These are phyloP conservation scores for Clarireedia monteithiana DNA, from an alignment of 2,329 filamentous ascomycete species.

Conservation along the genomic window DNA sequence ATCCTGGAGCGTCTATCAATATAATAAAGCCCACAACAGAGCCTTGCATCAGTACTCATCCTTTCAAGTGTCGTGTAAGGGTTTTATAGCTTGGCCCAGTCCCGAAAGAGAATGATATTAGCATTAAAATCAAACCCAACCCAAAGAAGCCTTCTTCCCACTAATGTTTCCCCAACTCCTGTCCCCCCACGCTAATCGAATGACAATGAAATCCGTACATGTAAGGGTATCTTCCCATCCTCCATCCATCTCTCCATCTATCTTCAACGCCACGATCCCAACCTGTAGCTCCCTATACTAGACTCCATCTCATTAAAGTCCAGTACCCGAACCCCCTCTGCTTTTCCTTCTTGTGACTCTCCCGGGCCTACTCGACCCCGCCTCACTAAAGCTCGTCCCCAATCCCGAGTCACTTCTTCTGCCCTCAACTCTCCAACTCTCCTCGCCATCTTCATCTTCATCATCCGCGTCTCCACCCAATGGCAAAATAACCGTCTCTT, in stretches of 20 bases:
- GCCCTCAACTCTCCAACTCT: conserved; percentile 21
- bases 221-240: background rate
- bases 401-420: conserved; percentile 39
- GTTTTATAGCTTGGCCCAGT: no score
- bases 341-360: conserved; percentile 21
- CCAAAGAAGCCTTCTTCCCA: no score
- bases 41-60: no score
- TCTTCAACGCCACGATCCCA: background rate
- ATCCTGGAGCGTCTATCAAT: no score
- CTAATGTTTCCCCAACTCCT: no score
- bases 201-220: no score
- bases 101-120: no score
- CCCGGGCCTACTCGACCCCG: conserved; percentile 19
- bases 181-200: no score
- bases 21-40: no score
- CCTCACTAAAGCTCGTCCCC: conserved; percentile 46
- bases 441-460: conserved; percentile 39
- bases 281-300: background rate
- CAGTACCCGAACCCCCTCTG: background rate
- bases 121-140: no score
- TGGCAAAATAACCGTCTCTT: conserved; percentile 23
- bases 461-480: conserved; percentile 39
- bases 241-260: background rate
- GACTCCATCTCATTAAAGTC: background rate
- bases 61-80: no score